Evolutionary conservation across 208 protist genomes (phyloP).

Genomic region (Acanthamoeba sp.): DNA sequence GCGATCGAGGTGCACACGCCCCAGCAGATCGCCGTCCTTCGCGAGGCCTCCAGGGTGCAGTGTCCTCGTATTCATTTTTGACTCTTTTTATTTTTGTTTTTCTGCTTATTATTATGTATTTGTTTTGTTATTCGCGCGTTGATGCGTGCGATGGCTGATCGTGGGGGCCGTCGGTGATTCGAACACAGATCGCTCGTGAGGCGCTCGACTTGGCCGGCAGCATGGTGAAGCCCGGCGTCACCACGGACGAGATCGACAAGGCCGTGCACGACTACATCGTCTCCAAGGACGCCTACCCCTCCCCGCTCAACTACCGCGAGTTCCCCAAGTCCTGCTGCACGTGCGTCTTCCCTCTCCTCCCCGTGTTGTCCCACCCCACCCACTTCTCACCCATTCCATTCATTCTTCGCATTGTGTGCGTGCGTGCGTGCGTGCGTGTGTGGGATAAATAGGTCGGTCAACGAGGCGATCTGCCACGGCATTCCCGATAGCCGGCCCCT

Average conservation of each 20-base stretch:
- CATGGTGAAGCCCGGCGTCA: constrained; percentile 94
- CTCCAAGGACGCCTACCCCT: constrained; percentile 95
- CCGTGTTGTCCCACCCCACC: background rate
- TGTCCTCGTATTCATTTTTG: background rate
- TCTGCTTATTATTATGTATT: too few species aligned
- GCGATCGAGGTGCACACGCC: constrained; percentile 87
- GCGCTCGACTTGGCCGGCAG: constrained; percentile 96
- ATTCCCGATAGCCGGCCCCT: constrained; percentile 97
- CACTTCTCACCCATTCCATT: background rate
- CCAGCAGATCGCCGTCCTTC: constrained; percentile 93
- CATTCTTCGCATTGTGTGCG: too few species aligned
- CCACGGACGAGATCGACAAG: constrained; percentile 98
- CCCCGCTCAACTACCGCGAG: constrained; percentile 98
- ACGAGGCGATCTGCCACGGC: constrained; percentile 91
- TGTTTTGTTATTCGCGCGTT: background rate
- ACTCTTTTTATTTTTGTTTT: too few species aligned
- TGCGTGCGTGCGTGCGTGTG: too few species aligned
- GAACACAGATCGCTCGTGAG: constrained; percentile 85
- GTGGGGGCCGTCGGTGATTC: too few species aligned
- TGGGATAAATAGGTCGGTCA: constrained; percentile 77
- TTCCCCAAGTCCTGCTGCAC: constrained; percentile 99
- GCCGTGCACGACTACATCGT: constrained; percentile 87
- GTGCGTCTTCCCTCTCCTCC: constrained; percentile 75
- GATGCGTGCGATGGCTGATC: too few species aligned
- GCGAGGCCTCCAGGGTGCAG: constrained; percentile 87